A percentile compares a stretch with the other conserved stretches of the same genome.
Conservation (phyloP, 345 rosid species). For the Ceriops tagal region DNA sequence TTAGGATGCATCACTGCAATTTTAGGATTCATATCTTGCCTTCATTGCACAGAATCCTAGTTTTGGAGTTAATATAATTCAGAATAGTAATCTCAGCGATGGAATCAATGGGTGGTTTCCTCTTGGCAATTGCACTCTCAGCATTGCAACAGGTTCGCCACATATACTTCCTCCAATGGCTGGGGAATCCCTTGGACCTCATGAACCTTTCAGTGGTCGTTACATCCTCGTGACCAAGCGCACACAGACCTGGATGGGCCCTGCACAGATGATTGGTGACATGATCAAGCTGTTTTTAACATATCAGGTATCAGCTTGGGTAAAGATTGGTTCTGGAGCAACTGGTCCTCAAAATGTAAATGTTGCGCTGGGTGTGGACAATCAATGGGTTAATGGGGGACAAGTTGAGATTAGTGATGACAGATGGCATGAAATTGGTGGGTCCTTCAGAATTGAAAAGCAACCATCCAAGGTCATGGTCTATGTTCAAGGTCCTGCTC, state of each 20-base stretch:
- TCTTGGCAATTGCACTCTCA: slow-evolving; percentile 73
- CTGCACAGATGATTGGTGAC: slow-evolving; percentile 85
- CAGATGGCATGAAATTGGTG: slow-evolving; percentile 86
- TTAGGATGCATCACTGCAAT: background rate
- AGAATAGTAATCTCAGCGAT: slow-evolving; percentile 58
- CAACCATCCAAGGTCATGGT: slow-evolving; percentile 72
- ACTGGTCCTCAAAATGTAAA: slow-evolving; percentile 73
- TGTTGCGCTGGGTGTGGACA: slow-evolving; percentile 78
- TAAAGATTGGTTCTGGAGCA: slow-evolving; percentile 53
- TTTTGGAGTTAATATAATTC: slow-evolving; percentile 66
- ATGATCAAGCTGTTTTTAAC: slow-evolving; percentile 69
- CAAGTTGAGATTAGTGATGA: slow-evolving; percentile 68
- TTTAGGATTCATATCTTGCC: background rate
- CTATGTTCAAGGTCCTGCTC: slow-evolving; percentile 78
- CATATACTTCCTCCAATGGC: slow-evolving; percentile 78
- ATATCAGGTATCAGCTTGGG: slow-evolving; percentile 95
- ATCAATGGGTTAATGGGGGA: slow-evolving; percentile 93
- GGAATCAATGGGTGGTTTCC: slow-evolving; percentile 87
- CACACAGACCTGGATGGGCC: slow-evolving; percentile 96
- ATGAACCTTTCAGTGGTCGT: slow-evolving; percentile 68
- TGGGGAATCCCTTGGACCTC: slow-evolving; percentile 63
- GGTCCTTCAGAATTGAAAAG: slow-evolving; percentile 91
- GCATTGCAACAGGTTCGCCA: slow-evolving; percentile 71
- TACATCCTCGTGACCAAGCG: slow-evolving; percentile 69
- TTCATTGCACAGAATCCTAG: slow-evolving; percentile 53